phyloP scores from a whole-genome alignment of 305 asterid genomes.

The Solanum hybrid region DNA sequence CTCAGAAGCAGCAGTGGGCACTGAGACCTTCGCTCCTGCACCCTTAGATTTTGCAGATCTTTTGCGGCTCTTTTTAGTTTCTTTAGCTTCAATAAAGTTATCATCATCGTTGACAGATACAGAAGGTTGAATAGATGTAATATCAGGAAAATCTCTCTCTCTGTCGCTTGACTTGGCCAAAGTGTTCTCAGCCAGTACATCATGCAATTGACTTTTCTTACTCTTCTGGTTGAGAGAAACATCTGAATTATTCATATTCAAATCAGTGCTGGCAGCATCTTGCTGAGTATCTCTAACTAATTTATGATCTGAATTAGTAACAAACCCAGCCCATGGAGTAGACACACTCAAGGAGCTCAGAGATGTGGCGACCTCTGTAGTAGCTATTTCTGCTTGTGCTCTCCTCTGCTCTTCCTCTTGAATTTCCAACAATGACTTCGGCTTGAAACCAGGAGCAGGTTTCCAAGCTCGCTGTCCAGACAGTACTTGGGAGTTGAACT shows the following conservation, averaged over 20 bases:
- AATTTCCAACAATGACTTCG: slow-evolving; percentile 65
- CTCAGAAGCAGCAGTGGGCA: slow-evolving; percentile 26
- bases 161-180: slow-evolving; percentile 28
- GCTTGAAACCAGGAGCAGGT: slow-evolving; percentile 84
- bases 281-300: slow-evolving; percentile 29
- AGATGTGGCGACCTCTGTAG: slow-evolving; percentile 35
- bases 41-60: slow-evolving; percentile 67
- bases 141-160: slow-evolving; percentile 30
- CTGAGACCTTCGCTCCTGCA: slow-evolving; percentile 39
- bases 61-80: slow-evolving; percentile 66
- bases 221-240: slow-evolving; percentile 24
- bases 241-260: slow-evolving; percentile 26
- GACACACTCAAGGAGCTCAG: slow-evolving; percentile 34
- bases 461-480: slow-evolving; percentile 67
- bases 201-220: slow-evolving; percentile 48
- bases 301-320: slow-evolving; percentile 39
- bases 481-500: slow-evolving; percentile 21
- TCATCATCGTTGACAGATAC: slow-evolving; percentile 25
- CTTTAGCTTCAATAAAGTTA: slow-evolving; percentile 72
- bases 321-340: slow-evolving; percentile 52
- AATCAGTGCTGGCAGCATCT: slow-evolving; percentile 17
- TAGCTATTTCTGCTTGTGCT: slow-evolving; percentile 38
- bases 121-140: slow-evolving; percentile 18
- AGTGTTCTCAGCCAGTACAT: slow-evolving; percentile 36
- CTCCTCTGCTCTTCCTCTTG: slow-evolving; percentile 82